Evolutionary conservation across 2,329 filamentous ascomycete genomes (phyloP).

Genomic region (Trichoderma sp.): DNA sequence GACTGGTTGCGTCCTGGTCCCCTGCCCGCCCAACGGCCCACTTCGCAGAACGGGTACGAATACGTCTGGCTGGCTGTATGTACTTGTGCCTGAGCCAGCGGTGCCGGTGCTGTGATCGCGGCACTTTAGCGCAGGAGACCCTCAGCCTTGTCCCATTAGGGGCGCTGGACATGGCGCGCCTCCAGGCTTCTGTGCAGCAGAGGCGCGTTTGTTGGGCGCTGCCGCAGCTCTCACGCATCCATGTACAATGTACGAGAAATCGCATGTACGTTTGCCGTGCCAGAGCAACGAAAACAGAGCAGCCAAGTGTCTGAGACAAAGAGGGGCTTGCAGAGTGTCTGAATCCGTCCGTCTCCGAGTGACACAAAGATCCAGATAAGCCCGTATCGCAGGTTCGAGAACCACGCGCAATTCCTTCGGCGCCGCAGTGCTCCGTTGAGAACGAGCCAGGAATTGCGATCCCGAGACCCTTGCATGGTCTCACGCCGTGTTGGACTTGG

Average conservation of each 20-base stretch:
- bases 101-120: not conserved
- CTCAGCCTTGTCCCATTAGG: slow-evolving; percentile 25
- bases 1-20: slow-evolving; percentile 12
- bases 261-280: not conserved
- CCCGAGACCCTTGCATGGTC: slow-evolving; percentile 12
- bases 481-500: not conserved
- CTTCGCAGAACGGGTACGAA: slow-evolving; percentile 26
- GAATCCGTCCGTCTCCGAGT: not conserved
- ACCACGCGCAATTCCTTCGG: slow-evolving; percentile 14
- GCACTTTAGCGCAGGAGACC: slow-evolving; percentile 8
- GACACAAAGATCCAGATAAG: slow-evolving; percentile 14
- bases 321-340: not conserved
- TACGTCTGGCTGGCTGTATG: slow-evolving; percentile 15
- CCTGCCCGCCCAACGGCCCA: slow-evolving; percentile 23
- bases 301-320: not conserved
- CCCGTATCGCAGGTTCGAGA: slow-evolving; percentile 11
- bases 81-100: slow-evolving; percentile 17
- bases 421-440: not conserved
- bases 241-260: not conserved
- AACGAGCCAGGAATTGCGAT: slow-evolving; percentile 2
- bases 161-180: not conserved
- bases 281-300: not conserved
- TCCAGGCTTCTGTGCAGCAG: slow-evolving; percentile 18
- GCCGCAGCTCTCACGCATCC: slow-evolving; percentile 1
- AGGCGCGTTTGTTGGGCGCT: slow-evolving; percentile 14